phyloP scores from a whole-genome alignment of 192 early-diverging fungal genomes.

The Gigaspora rosea region DNA sequence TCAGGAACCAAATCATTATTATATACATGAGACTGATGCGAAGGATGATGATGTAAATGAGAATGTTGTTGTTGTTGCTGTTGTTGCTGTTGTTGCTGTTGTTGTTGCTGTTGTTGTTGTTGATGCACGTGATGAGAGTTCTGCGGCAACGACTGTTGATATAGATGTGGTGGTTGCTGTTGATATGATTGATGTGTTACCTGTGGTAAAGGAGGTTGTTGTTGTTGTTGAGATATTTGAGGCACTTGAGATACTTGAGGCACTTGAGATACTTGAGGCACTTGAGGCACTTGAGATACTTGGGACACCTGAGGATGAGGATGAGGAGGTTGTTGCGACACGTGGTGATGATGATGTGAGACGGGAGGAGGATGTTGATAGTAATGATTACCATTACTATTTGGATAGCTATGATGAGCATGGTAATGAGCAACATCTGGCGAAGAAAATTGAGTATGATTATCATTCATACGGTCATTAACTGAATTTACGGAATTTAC shows the following conservation, averaged over 20 bases:
- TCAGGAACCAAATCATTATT: slow-evolving; percentile 2
- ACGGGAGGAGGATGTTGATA: too few relatives aligned
- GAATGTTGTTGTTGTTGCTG: not conserved
- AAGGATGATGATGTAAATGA: not conserved
- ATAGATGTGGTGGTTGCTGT: not conserved
- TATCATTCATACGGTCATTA: too few relatives aligned
- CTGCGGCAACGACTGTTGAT: not conserved
- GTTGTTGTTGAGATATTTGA: slow-evolving; percentile 8
- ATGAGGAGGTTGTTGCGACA: too few relatives aligned
- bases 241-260: not conserved
- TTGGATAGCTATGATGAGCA: too few relatives aligned
- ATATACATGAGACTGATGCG: not conserved
- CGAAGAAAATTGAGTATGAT: too few relatives aligned
- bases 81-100: slow-evolving; percentile 15
- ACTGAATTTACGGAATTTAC: too few relatives aligned
- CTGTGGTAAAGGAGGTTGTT: not conserved
- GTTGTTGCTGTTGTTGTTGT: slow-evolving; percentile 5
- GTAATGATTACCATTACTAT: too few relatives aligned
- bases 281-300: too few relatives aligned
- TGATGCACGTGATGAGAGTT: not conserved
- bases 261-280: too few relatives aligned
- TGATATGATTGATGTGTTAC: not conserved
- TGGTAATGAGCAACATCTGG: too few relatives aligned
- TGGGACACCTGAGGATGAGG: too few relatives aligned
- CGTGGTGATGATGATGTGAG: too few relatives aligned